Evolutionary conservation across 2,329 filamentous ascomycete genomes (phyloP).

Genomic region (Monilinia fructigena): DNA sequence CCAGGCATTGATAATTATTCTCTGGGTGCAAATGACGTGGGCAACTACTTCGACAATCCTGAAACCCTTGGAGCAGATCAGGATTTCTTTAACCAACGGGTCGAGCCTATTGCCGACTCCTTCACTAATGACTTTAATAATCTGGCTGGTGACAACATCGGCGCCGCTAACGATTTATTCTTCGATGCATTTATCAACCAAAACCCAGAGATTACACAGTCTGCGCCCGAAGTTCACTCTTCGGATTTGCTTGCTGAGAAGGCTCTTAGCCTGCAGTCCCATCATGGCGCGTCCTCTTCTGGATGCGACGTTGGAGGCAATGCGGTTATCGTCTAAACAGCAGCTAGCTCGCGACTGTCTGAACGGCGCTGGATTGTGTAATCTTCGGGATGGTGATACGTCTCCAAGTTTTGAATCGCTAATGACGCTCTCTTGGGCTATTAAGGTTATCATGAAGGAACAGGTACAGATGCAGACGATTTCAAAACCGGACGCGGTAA

Average conservation of each 20-base stretch:
- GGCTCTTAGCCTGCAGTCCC: conserved; percentile 71
- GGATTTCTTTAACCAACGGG: conserved; percentile 73
- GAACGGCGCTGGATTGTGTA: conserved; percentile 34
- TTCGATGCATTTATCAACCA: conserved; percentile 53
- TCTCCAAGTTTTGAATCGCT: conserved; percentile 38
- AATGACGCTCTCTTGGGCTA: conserved; percentile 41
- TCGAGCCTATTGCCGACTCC: conserved; percentile 71
- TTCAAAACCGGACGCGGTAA: conserved; percentile 33
- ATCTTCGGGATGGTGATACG: conserved; percentile 30
- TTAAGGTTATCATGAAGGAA: conserved; percentile 36
- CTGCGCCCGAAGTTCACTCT: conserved; percentile 40
- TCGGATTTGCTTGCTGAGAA: conserved; percentile 41
- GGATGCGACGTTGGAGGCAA: conserved; percentile 72
- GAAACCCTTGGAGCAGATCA: conserved; percentile 68
- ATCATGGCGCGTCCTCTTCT: conserved; percentile 68
- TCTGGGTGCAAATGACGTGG: conserved; percentile 59
- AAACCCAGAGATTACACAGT: conserved; percentile 43
- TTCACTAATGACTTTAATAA: conserved; percentile 65
- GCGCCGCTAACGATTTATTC: conserved; percentile 52
- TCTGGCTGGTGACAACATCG: conserved; percentile 61
- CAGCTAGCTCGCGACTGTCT: conserved; percentile 39
- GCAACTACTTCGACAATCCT: conserved; percentile 66
- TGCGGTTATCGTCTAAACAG: conserved; percentile 66
- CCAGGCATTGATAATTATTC: conserved; percentile 51
- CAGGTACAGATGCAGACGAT: conserved; percentile 29